phyloP scores from a whole-genome alignment of 1,284 basidiomycete genomes.

The Stygiomarasmius scandens region DNA sequence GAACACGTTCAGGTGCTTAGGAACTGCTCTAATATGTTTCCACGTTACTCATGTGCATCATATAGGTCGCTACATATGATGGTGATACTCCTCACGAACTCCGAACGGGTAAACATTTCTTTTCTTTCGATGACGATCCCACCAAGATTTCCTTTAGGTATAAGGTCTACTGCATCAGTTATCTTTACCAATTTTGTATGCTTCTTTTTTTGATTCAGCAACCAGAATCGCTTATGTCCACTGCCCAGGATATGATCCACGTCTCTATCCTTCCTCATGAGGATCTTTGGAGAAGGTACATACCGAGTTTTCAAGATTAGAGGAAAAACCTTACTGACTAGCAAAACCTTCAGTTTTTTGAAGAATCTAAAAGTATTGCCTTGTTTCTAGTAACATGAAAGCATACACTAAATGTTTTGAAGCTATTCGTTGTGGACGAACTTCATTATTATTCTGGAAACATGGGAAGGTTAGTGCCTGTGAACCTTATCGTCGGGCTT shows the following conservation, averaged over 20 bases:
- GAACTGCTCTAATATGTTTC: too few relatives aligned
- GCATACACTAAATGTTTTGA: neutral
- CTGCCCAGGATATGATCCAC: slow-evolving; percentile 85
- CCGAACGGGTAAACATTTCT: slow-evolving; percentile 49
- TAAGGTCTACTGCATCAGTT: slow-evolving; percentile 67
- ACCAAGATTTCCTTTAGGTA: slow-evolving; percentile 39
- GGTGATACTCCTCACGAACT: slow-evolving; percentile 81
- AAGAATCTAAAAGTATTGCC: slow-evolving; percentile 62
- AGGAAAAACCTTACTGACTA: slow-evolving; percentile 5
- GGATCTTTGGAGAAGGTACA: slow-evolving; percentile 78
- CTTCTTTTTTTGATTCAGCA: neutral
- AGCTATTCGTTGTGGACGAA: slow-evolving; percentile 84
- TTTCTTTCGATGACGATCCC: neutral
- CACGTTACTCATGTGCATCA: neutral
- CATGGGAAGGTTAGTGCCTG: slow-evolving; percentile 63
- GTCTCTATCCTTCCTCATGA: slow-evolving; percentile 85
- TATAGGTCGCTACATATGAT: slow-evolving; percentile 79
- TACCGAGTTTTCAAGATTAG: slow-evolving; percentile 14
- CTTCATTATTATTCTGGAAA: slow-evolving; percentile 79
- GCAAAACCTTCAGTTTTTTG: slow-evolving; percentile 56
- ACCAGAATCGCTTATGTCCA: neutral
- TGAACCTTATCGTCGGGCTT: neutral
- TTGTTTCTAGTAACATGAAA: neutral
- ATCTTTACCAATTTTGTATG: slow-evolving; percentile 80
- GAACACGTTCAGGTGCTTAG: slow-evolving; percentile 64